Conservation (phyloP, 2,329 filamentous ascomycete genomes). For the Alternaria sp. region DNA sequence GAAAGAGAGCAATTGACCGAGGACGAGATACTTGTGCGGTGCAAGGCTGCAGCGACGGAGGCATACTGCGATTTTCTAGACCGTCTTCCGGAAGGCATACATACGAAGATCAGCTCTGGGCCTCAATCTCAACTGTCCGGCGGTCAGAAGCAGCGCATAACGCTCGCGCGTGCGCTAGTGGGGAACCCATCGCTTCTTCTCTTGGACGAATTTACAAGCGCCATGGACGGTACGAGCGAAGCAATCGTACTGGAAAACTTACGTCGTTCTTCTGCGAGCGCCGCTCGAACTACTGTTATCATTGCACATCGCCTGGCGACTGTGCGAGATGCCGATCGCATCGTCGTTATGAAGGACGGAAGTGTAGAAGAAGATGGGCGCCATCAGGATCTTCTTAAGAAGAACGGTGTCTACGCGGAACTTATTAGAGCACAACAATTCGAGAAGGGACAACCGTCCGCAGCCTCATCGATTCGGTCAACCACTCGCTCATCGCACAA, state of each 20-base stretch:
- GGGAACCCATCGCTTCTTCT: constrained; percentile 45
- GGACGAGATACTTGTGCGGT: constrained; percentile 55
- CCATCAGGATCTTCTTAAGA: constrained; percentile 41
- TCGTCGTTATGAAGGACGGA: constrained; percentile 49
- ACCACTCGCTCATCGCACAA: constrained; percentile 21
- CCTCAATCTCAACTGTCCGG: constrained; percentile 48
- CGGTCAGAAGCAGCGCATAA: constrained; percentile 51
- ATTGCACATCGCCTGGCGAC: constrained; percentile 50
- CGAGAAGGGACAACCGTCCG: constrained; percentile 39
- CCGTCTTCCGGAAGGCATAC: constrained; percentile 45
- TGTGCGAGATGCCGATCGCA: constrained; percentile 48
- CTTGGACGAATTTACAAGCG: constrained; percentile 50
- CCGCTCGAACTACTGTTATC: constrained; percentile 46
- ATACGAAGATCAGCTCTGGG: constrained; percentile 45
- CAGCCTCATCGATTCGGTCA: constrained; percentile 33
- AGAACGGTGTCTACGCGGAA: constrained; percentile 42
- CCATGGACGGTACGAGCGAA: constrained; percentile 43
- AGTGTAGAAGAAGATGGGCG: constrained; percentile 41
- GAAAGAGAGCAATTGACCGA: constrained; percentile 31
- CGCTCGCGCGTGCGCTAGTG: constrained; percentile 47
- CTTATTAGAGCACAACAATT: constrained; percentile 48
- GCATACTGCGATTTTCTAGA: constrained; percentile 60
- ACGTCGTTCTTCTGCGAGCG: constrained; percentile 35
- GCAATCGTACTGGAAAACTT: constrained; percentile 45
- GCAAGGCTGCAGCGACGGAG: constrained; percentile 60